Evolutionary conservation across 805 yeast genomes (phyloP).

Genomic region (Spathaspora gorwiae): DNA sequence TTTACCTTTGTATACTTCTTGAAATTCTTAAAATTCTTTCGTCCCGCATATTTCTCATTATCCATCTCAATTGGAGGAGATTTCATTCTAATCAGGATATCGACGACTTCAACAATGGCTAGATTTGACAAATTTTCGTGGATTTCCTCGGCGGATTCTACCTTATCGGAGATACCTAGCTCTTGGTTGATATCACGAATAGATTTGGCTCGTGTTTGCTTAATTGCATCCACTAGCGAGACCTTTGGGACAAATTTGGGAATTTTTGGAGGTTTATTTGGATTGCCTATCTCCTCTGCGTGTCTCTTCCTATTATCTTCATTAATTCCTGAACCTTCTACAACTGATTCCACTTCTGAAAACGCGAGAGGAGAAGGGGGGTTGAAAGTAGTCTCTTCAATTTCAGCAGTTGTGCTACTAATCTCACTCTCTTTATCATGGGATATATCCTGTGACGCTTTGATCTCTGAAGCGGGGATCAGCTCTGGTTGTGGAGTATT

Average conservation of each 20-base stretch:
- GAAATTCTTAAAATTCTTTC: slow-evolving; percentile 31
- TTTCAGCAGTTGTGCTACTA: background rate
- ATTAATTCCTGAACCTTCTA: background rate
- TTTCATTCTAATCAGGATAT: slow-evolving; percentile 12
- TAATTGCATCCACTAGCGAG: slow-evolving; percentile 27
- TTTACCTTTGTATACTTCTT: slow-evolving; percentile 17
- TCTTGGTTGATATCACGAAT: slow-evolving; percentile 17
- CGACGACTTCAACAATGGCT: slow-evolving; percentile 28
- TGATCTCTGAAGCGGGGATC: no score
- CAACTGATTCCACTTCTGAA: background rate
- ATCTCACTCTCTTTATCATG: background rate
- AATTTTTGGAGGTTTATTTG: slow-evolving; percentile 7
- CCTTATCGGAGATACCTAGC: slow-evolving; percentile 19
- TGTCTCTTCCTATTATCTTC: background rate
- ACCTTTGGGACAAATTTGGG: slow-evolving; percentile 12
- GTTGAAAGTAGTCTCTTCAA: background rate
- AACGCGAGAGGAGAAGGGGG: background rate
- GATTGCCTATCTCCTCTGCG: background rate
- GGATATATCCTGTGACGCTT: background rate
- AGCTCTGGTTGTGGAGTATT: background rate
- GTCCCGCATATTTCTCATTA: slow-evolving; percentile 8
- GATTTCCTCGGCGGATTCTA: slow-evolving; percentile 7
- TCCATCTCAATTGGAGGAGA: background rate
- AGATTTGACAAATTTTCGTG: slow-evolving; percentile 16
- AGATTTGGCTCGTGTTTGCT: slow-evolving; percentile 20